Conservation (phyloP, 1,284 basidiomycete species). For the Rhodotorula sp. region DNA sequence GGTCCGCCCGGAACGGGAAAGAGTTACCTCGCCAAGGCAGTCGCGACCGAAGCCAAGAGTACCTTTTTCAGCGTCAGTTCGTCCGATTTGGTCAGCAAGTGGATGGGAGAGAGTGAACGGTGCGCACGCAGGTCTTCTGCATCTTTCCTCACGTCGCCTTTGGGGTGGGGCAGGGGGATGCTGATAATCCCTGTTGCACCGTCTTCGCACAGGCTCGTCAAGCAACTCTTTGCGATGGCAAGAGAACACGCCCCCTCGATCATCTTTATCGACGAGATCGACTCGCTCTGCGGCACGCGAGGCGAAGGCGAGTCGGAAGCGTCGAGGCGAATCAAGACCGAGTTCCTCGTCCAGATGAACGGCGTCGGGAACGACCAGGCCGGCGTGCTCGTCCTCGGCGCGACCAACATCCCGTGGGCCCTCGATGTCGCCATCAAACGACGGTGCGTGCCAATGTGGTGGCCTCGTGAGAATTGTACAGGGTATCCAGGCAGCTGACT, state of each 20-base stretch:
- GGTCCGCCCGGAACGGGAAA: constrained; percentile 96
- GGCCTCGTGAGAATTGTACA: too few species aligned
- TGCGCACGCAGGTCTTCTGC: constrained; percentile 45
- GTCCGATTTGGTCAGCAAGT: constrained; percentile 95
- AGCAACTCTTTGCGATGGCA: constrained; percentile 94
- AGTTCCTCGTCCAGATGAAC: constrained; percentile 93
- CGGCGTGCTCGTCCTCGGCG: constrained; percentile 96
- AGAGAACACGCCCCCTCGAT: constrained; percentile 95
- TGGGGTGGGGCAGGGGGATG: neutral
- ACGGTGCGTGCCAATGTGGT: constrained; percentile 56
- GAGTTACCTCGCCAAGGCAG: constrained; percentile 93
- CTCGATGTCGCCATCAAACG: constrained; percentile 97
- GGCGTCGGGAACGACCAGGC: constrained; percentile 97
- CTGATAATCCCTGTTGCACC: too few species aligned
- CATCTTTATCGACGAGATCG: constrained; percentile 98
- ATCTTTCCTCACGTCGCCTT: neutral
- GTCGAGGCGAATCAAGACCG: constrained; percentile 93
- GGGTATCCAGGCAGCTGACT: too few species aligned
- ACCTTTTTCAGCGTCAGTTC: constrained; percentile 98
- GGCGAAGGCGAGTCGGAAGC: constrained; percentile 97
- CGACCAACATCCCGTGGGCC: constrained; percentile 97
- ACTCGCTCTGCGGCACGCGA: constrained; percentile 90
- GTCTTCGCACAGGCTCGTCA: constrained; percentile 77
- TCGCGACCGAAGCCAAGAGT: constrained; percentile 97
- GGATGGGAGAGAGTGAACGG: constrained; percentile 98